phyloP scores from a whole-genome alignment of 768 basidiomycete genomes.

The Xerocomellus amylosporus region DNA sequence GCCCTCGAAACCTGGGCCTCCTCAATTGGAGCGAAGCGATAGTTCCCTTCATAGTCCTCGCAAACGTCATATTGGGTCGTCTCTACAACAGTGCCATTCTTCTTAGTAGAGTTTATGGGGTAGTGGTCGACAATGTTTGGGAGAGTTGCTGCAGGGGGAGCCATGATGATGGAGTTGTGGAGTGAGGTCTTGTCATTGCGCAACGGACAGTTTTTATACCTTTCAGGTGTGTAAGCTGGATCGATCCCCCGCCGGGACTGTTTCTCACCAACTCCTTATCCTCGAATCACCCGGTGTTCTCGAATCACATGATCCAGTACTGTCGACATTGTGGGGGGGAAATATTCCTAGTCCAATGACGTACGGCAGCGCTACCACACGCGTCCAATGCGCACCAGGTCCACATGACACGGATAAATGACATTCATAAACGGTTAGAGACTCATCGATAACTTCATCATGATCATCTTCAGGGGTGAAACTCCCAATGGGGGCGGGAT shows the following conservation, averaged over 20 bases:
- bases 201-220: slow-evolving; percentile 3
- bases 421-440: no score
- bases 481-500: no score
- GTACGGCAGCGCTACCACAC: no score
- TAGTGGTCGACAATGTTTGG: slow-evolving; percentile 20
- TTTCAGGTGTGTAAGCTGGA: neutral
- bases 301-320: no score
- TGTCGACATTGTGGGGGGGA: no score
- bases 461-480: no score
- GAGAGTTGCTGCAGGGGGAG: slow-evolving; percentile 37
- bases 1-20: slow-evolving; percentile 75
- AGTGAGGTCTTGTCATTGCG: neutral
- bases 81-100: slow-evolving; percentile 13
- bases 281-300: no score
- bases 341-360: no score
- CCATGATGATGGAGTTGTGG: slow-evolving; percentile 28
- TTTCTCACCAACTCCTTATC: no score
- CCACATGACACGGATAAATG: no score
- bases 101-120: slow-evolving; percentile 23
- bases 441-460: no score
- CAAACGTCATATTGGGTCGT: slow-evolving; percentile 19
- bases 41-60: slow-evolving; percentile 54
- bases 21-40: slow-evolving; percentile 69
- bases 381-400: no score
- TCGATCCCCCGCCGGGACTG: neutral